Percentiles rank a stretch among this genome's conserved stretches.
Evolutionary conservation across 257 asterid species (phyloP).

Genomic region (Petunia secreta): DNA sequence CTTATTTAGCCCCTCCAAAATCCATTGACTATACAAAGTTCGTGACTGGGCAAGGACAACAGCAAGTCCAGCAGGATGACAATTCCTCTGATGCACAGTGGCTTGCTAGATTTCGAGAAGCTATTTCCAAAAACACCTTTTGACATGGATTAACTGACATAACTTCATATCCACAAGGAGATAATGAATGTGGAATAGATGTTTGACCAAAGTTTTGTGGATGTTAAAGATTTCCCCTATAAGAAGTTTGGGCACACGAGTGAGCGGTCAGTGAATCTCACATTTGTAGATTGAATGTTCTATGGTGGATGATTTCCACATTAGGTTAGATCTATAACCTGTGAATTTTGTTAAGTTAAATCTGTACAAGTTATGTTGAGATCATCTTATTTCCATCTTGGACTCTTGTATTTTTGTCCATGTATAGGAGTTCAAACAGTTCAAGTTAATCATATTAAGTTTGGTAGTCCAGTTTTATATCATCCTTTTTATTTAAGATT

Average conservation of each 20-base stretch:
- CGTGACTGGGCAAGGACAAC: constrained; percentile 54
- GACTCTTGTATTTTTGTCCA: not conserved
- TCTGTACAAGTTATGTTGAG: not conserved
- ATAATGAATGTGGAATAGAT: not conserved
- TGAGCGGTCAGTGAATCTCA: not conserved
- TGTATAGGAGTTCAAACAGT: not conserved
- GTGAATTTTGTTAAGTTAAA: not conserved
- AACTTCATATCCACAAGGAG: constrained; percentile 3
- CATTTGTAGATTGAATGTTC: not conserved
- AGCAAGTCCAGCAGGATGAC: constrained; percentile 43
- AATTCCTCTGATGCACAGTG: constrained; percentile 82
- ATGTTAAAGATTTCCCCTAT: not conserved
- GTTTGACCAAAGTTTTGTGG: constrained; percentile 25
- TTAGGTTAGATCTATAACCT: constrained; percentile 12
- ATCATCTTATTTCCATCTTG: not conserved
- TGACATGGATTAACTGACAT: constrained; percentile 28
- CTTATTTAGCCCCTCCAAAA: constrained; percentile 38
- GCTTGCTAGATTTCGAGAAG: constrained; percentile 83
- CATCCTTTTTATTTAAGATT: not conserved
- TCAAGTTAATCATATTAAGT: not conserved
- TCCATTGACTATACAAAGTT: constrained; percentile 56
- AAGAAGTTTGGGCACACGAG: not conserved
- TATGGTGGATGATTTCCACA: not conserved
- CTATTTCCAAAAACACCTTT: constrained; percentile 71
- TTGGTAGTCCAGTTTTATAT: not conserved